These are phyloP conservation scores for Didymosphaeria variabile DNA, from an alignment of 2,329 filamentous ascomycete genomes.

Conservation along the genomic window DNA sequence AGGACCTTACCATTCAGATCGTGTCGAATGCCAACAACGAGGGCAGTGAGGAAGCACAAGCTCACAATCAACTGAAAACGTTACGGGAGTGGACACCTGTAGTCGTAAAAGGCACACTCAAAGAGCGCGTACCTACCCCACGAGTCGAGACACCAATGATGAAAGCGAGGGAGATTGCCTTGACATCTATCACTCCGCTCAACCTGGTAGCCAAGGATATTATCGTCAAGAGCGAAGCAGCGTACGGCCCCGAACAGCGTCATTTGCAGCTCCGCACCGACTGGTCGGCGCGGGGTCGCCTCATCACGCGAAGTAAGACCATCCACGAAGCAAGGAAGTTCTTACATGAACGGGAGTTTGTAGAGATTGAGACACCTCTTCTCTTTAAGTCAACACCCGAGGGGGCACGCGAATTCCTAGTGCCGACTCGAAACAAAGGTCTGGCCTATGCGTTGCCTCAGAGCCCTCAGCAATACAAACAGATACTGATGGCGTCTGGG, in stretches of 20 bases:
- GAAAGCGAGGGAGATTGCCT: constrained; percentile 64
- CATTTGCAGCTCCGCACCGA: constrained; percentile 88
- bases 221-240: constrained; percentile 76
- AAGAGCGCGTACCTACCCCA: constrained; percentile 49
- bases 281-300: constrained; percentile 69
- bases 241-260: constrained; percentile 77
- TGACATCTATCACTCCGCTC: constrained; percentile 71
- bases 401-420: constrained; percentile 92
- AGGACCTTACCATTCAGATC: constrained; percentile 59
- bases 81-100: constrained; percentile 64
- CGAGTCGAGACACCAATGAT: background rate
- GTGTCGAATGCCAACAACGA: constrained; percentile 54
- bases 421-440: constrained; percentile 80
- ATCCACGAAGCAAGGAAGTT: constrained; percentile 63
- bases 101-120: constrained; percentile 60
- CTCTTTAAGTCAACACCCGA: constrained; percentile 98
- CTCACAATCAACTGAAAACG: constrained; percentile 52
- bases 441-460: constrained; percentile 91
- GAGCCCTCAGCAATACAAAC: constrained; percentile 98
- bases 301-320: constrained; percentile 74
- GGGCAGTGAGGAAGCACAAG: constrained; percentile 29
- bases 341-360: constrained; percentile 66
- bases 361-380: constrained; percentile 89
- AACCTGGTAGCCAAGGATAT: constrained; percentile 79
- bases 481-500: constrained; percentile 93